phyloP scores from a whole-genome alignment of 2,329 filamentous ascomycete species.

The Capronia americana region DNA sequence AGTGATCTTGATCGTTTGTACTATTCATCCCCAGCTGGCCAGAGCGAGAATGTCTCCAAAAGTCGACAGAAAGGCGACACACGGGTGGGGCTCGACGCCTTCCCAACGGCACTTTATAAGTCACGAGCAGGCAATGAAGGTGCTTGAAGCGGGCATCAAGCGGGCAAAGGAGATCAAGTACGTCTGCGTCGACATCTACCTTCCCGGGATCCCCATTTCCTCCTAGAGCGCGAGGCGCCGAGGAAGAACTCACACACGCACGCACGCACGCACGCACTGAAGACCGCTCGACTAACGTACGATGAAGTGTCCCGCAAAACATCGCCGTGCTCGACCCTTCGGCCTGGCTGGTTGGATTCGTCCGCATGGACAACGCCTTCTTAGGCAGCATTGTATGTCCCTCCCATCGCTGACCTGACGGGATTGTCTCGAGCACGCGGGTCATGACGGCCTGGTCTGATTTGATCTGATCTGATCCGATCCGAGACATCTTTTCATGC shows the following conservation, averaged over 20 bases:
- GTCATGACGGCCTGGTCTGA: background rate
- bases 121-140: slow-evolving; percentile 28
- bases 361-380: slow-evolving; percentile 34
- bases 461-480: slow-evolving; percentile 6
- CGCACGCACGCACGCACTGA: background rate
- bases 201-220: too few species aligned
- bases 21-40: background rate
- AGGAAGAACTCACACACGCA: background rate
- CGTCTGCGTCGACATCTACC: background rate
- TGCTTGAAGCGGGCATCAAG: slow-evolving; percentile 25
- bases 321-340: slow-evolving; percentile 34
- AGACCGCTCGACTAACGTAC: slow-evolving; percentile 1
- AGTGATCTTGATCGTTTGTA: background rate
- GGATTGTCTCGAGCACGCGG: too few species aligned
- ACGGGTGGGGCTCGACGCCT: slow-evolving; percentile 26
- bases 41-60: slow-evolving; percentile 6
- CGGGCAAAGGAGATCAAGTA: slow-evolving; percentile 21
- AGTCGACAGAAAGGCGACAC: slow-evolving; percentile 22
- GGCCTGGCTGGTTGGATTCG: slow-evolving; percentile 29
- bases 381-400: slow-evolving; percentile 22
- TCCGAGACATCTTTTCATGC: background rate
- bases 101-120: slow-evolving; percentile 29
- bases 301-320: slow-evolving; percentile 28
- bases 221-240: too few species aligned
- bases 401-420: background rate